These are phyloP conservation scores for Turnera subulata DNA, from an alignment of 345 rosid species.

Conservation along the genomic window DNA sequence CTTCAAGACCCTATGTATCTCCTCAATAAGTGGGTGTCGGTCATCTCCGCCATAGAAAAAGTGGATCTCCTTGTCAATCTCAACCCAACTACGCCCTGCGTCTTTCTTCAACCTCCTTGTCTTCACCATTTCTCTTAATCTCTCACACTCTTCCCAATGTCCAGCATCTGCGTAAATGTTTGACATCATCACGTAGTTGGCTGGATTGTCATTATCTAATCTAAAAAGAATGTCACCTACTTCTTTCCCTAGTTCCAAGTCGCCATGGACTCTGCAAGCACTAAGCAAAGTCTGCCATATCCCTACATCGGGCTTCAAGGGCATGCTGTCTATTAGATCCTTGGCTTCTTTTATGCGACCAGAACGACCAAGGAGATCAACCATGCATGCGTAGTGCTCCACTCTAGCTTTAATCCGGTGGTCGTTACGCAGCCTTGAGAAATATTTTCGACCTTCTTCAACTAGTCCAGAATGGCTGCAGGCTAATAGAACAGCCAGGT, in stretches of 20 bases:
- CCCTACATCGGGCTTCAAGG: constrained; percentile 52
- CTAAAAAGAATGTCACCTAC: constrained; percentile 54
- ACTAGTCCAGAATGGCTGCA: constrained; percentile 86
- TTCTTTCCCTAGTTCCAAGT: constrained; percentile 59
- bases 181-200: constrained; percentile 78
- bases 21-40: constrained; percentile 44
- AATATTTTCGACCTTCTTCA: constrained; percentile 57
- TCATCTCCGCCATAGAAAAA: constrained; percentile 61
- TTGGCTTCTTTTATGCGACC: constrained; percentile 72
- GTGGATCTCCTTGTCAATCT: constrained; percentile 57
- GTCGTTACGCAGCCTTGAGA: constrained; percentile 44
- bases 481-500: constrained; percentile 74
- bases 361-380: constrained; percentile 80
- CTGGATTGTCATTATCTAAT: constrained; percentile 58
- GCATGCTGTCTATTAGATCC: constrained; percentile 60
- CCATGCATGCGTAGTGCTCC: constrained; percentile 84
- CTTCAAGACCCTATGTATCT: constrained; percentile 47
- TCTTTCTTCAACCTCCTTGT: constrained; percentile 61
- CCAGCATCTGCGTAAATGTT: constrained; percentile 76
- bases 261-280: constrained; percentile 72
- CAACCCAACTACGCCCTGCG: constrained; percentile 86
- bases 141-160: constrained; percentile 56
- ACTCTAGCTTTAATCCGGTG: constrained; percentile 41
- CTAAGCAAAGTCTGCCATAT: constrained; percentile 93
- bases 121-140: constrained; percentile 45